phyloP scores from a whole-genome alignment of 148 eudicot species.

The Fagopyrum esculentum region DNA sequence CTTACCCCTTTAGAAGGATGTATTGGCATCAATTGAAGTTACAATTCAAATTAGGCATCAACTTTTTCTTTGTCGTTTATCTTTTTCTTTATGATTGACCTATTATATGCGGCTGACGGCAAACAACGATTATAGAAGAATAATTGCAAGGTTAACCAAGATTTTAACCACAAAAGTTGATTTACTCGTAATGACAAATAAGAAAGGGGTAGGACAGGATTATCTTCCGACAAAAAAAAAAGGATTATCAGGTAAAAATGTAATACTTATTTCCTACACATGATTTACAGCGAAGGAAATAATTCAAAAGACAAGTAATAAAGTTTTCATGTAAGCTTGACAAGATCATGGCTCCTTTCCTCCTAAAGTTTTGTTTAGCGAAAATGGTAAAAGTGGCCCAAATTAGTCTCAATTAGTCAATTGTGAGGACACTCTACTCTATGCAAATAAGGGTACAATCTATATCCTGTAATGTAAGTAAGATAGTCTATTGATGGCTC shows the following conservation, averaged over 20 bases:
- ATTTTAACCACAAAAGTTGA: background rate
- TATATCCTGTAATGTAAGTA: no score
- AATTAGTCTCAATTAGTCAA: background rate
- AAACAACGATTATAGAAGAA: background rate
- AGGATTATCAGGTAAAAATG: background rate
- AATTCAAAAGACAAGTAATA: background rate
- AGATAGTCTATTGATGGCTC: background rate
- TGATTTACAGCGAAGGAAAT: background rate
- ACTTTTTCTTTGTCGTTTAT: background rate
- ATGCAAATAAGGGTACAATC: background rate
- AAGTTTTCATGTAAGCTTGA: background rate
- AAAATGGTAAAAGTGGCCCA: background rate
- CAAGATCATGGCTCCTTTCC: background rate
- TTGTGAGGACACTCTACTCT: background rate
- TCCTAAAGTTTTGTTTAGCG: background rate
- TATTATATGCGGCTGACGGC: background rate
- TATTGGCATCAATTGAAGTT: background rate
- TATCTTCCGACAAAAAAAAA: background rate
- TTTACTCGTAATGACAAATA: background rate
- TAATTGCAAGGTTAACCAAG: background rate
- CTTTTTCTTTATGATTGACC: background rate
- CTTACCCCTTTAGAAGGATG: background rate
- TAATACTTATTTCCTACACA: background rate
- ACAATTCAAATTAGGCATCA: background rate
- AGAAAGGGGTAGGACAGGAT: background rate